phyloP scores from a whole-genome alignment of 1,284 basidiomycete genomes.

The Lignosus rhinocerotis region DNA sequence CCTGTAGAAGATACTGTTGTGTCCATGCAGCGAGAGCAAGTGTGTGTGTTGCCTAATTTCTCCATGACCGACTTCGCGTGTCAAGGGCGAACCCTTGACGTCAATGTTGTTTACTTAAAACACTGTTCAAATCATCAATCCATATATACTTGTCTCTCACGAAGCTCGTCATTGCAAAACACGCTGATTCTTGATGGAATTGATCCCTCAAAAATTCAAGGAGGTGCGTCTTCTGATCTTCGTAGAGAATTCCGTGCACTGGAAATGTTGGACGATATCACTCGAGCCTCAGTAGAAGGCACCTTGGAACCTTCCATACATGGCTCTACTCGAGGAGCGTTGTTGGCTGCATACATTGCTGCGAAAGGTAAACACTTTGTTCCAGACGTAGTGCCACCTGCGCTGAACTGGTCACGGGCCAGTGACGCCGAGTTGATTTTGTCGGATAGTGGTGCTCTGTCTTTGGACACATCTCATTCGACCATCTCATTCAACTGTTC shows the following conservation, averaged over 20 bases:
- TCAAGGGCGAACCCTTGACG: conserved; percentile 18
- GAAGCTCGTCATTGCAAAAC: conserved; percentile 14
- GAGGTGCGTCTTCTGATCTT: conserved; percentile 21
- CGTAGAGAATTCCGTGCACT: conserved; percentile 31
- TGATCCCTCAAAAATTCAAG: conserved; percentile 25
- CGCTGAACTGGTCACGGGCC: conserved; percentile 21
- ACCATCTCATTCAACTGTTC: too few species aligned
- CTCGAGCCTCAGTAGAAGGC: conserved; percentile 24
- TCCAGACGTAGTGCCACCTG: background rate
- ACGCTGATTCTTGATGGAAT: conserved; percentile 38
- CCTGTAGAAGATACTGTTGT: conserved; percentile 25
- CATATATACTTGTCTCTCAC: conserved; percentile 20
- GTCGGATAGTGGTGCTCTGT: too few species aligned
- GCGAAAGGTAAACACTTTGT: too few species aligned
- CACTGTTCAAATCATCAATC: conserved; percentile 14
- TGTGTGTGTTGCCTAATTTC: conserved; percentile 18
- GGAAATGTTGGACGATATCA: conserved; percentile 36
- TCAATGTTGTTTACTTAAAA: conserved; percentile 12
- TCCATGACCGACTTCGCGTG: conserved; percentile 20
- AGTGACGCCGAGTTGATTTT: conserved; percentile 15
- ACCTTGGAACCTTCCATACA: conserved; percentile 11
- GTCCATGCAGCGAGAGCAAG: conserved; percentile 14
- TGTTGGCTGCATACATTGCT: too few species aligned
- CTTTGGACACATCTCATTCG: too few species aligned
- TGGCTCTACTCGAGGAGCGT: too few species aligned